Base-by-base conservation (phyloP, 805 yeast genomes). In the Candida corydali region DNA sequence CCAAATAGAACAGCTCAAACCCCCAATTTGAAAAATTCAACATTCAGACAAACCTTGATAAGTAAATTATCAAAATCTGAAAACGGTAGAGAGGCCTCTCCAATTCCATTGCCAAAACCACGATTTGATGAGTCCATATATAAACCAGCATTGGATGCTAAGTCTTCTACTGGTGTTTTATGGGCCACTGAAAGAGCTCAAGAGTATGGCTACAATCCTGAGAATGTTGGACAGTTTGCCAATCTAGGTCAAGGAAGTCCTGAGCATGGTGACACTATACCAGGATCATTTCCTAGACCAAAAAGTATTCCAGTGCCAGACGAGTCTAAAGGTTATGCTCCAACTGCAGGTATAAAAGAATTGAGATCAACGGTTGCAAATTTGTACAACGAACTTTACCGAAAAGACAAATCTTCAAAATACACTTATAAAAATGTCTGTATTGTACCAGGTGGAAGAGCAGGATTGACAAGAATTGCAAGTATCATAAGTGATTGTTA, bases 211-310 rank as follows among this genome's bases (percentile, higher is more conserved):
- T 76, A 61, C 49, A 52, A 61, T 32, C 58, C 59, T 6, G 67
- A 63, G 34, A 58, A 58, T 30, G 59, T 55, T 38, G 57, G 57
- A 29, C 60, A 62, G 9, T 76, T 82, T 82, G 75, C 78, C 26
- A 76, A 76, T 51, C 59, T 76, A 52, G 82, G 82, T 29, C 82
- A 76, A 51, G 82, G 82, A 32, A 78, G 79, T 39, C 82, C 82
- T 3, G 82, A 76, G 50, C 80, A 76, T 37, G 81, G 81, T 16
- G 78, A 73, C 32, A 65, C 70, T 7, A 60, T 76, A 30, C 76
- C 76, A 2, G 82, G 82, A 3, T 76, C 80, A 22, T 75, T 75
- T 51, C 62, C 65, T 36, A 60, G 80, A 52, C 82, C 82, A 3
- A 61, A 60, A 1, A 46, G 63, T 6, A 57, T 76, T 19, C 69